phyloP scores from a whole-genome alignment of 2,329 filamentous ascomycete genomes.

The Lomentospora prolificans region DNA sequence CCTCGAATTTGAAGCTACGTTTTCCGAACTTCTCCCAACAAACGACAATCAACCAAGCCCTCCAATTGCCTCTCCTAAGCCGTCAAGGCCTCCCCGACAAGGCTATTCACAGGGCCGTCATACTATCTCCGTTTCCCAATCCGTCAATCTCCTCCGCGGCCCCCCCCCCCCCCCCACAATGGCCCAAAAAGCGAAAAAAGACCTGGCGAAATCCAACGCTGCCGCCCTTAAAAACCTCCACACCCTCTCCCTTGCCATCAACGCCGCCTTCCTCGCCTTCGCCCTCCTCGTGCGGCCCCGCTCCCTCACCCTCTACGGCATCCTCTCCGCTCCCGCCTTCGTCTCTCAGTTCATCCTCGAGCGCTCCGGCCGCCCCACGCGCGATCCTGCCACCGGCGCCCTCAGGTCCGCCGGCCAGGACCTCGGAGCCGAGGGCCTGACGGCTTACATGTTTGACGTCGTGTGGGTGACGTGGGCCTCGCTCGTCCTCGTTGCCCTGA shows the following conservation, averaged over 20 bases:
- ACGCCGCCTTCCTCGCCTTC: constrained; percentile 64
- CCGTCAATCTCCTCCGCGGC: background rate
- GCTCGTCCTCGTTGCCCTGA: constrained; percentile 58
- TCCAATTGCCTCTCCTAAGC: no score
- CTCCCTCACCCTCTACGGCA: constrained; percentile 56
- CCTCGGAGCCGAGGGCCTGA: constrained; percentile 75
- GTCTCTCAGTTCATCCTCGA: constrained; percentile 81
- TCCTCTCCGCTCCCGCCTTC: constrained; percentile 66
- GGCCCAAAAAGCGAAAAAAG: constrained; percentile 56
- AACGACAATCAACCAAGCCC: no score
- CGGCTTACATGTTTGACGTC: constrained; percentile 97
- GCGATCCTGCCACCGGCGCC: constrained; percentile 51
- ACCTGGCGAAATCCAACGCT: constrained; percentile 67
- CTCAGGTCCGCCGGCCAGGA: constrained; percentile 77
- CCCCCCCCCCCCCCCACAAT: constrained; percentile 24
- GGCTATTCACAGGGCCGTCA: no score
- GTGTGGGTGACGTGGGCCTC: constrained; percentile 89
- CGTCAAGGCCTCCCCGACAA: no score
- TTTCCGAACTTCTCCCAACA: background rate
- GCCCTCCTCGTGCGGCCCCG: constrained; percentile 58
- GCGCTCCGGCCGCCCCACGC: constrained; percentile 68
- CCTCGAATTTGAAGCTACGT: background rate
- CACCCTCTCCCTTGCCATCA: constrained; percentile 60
- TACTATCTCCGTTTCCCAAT: no score
- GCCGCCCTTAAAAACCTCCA: constrained; percentile 73